These are phyloP conservation scores for Metschnikowia lachancei DNA, from an alignment of 805 yeast species.

Conservation along the genomic window DNA sequence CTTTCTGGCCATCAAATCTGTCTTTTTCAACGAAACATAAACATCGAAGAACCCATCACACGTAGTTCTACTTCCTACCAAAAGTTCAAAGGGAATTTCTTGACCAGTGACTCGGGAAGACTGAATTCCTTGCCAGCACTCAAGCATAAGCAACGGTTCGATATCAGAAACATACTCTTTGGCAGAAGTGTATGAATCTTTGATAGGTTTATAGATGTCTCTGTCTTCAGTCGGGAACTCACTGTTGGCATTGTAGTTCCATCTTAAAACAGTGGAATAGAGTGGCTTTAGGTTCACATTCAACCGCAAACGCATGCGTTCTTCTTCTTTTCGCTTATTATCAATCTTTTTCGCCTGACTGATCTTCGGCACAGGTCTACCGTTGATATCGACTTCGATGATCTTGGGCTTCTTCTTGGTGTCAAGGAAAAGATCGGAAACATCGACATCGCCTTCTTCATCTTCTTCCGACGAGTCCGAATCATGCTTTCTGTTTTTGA, in stretches of 20 bases:
- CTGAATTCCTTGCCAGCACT: slow-evolving; percentile 90
- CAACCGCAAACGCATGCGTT: slow-evolving; percentile 73
- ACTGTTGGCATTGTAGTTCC: slow-evolving; percentile 65
- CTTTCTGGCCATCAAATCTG: slow-evolving; percentile 48
- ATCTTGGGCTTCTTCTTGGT: slow-evolving; percentile 36
- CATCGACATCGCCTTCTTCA: slow-evolving; percentile 36
- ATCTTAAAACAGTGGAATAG: slow-evolving; percentile 62
- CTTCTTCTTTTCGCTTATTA: slow-evolving; percentile 54
- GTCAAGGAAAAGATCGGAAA: slow-evolving; percentile 42
- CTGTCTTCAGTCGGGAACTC: slow-evolving; percentile 58
- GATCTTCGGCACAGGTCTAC: slow-evolving; percentile 32
- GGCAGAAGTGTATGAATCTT: slow-evolving; percentile 53
- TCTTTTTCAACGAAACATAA: slow-evolving; percentile 64
- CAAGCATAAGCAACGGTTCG: slow-evolving; percentile 79
- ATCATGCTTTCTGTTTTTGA: slow-evolving; percentile 31
- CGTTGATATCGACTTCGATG: slow-evolving; percentile 44
- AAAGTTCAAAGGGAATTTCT: slow-evolving; percentile 58
- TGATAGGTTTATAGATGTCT: slow-evolving; percentile 45
- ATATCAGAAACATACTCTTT: slow-evolving; percentile 67
- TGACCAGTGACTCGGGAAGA: slow-evolving; percentile 65
- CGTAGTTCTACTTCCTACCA: slow-evolving; percentile 75
- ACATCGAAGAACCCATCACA: slow-evolving; percentile 88
- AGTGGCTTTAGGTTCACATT: slow-evolving; percentile 76
- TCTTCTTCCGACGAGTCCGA: slow-evolving; percentile 35
- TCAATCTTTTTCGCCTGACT: slow-evolving; percentile 31